Conservation (phyloP, 208 protist genomes). For the Angomonas deanei region DNA sequence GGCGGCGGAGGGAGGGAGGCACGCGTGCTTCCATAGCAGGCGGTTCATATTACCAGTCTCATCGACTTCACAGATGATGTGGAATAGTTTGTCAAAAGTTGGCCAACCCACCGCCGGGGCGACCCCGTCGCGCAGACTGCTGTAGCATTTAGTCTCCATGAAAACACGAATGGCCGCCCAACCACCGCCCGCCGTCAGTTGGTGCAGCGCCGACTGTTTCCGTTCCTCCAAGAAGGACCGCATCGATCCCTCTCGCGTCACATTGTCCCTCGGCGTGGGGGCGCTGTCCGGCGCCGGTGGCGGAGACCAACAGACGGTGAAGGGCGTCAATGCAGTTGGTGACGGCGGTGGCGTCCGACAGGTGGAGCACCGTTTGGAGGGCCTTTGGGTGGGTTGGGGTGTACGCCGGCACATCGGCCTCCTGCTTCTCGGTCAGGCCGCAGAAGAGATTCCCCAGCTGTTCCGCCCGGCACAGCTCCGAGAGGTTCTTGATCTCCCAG, state of each 20-base stretch:
- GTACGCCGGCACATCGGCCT: slow-evolving; percentile 37
- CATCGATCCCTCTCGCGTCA: not conserved
- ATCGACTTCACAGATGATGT: slow-evolving; percentile 32
- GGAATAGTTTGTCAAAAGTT: slow-evolving; percentile 40
- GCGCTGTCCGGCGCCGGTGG: not conserved
- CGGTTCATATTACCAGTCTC: slow-evolving; percentile 2
- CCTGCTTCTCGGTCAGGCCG: slow-evolving; percentile 49
- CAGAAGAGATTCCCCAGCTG: slow-evolving; percentile 51
- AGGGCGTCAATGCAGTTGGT: slow-evolving; percentile 42
- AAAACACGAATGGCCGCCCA: slow-evolving; percentile 34
- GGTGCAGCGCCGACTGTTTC: slow-evolving; percentile 23
- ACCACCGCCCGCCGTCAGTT: slow-evolving; percentile 47
- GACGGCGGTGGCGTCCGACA: slow-evolving; percentile 22
- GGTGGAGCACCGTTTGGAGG: slow-evolving; percentile 39
- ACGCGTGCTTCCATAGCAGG: slow-evolving; percentile 15
- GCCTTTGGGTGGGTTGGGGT: slow-evolving; percentile 55
- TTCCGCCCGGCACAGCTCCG: slow-evolving; percentile 33
- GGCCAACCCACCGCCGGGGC: slow-evolving; percentile 42
- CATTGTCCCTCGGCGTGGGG: not conserved
- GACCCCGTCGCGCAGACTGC: slow-evolving; percentile 28
- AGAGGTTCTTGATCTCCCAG: slow-evolving; percentile 42
- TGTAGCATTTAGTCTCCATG: slow-evolving; percentile 41
- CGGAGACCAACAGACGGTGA: not conserved
- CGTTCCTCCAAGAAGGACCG: slow-evolving; percentile 10
- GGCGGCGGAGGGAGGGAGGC: not conserved